phyloP scores from a whole-genome alignment of 495 filamentous ascomycete species.

The Neurospora sp. region DNA sequence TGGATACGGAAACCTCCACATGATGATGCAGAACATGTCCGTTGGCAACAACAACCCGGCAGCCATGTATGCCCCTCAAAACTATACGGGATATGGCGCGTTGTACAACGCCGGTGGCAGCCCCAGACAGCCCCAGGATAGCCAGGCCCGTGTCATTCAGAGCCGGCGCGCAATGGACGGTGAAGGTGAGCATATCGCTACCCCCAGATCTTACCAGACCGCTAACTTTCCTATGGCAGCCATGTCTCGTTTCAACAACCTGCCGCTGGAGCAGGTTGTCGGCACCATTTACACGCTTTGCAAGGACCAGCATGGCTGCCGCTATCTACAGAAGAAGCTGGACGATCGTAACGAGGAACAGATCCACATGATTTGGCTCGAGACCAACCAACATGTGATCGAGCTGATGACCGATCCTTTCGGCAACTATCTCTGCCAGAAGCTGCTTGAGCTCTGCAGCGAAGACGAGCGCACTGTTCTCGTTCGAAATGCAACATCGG shows the following conservation, averaged over 20 bases:
- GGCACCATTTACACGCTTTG: slow-evolving; percentile 80
- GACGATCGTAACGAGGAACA: slow-evolving; percentile 77
- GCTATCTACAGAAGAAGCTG: slow-evolving; percentile 93
- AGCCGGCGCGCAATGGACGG: slow-evolving; percentile 55
- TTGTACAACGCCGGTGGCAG: slow-evolving; percentile 32
- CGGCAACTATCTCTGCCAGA: slow-evolving; percentile 97
- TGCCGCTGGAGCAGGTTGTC: slow-evolving; percentile 64
- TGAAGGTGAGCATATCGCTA: slow-evolving; percentile 38
- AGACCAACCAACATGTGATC: slow-evolving; percentile 82
- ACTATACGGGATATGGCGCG: slow-evolving; percentile 34
- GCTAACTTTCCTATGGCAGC: slow-evolving; percentile 24
- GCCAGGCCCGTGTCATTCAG: slow-evolving; percentile 60
- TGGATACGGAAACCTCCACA: slow-evolving; percentile 39
- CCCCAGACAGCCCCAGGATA: slow-evolving; percentile 39
- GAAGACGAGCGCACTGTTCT: slow-evolving; percentile 90
- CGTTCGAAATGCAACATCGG: slow-evolving; percentile 74
- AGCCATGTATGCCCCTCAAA: slow-evolving; percentile 36
- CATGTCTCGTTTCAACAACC: slow-evolving; percentile 63
- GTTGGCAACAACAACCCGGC: slow-evolving; percentile 32
- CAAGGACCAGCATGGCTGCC: slow-evolving; percentile 95
- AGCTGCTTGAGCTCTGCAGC: slow-evolving; percentile 84
- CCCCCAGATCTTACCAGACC: background rate
- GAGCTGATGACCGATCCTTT: slow-evolving; percentile 99
- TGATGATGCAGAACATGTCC: slow-evolving; percentile 53
- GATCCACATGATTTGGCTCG: slow-evolving; percentile 83